Conservation (phyloP, 2,329 filamentous ascomycete species). For the Waltergamsia citrina region DNA sequence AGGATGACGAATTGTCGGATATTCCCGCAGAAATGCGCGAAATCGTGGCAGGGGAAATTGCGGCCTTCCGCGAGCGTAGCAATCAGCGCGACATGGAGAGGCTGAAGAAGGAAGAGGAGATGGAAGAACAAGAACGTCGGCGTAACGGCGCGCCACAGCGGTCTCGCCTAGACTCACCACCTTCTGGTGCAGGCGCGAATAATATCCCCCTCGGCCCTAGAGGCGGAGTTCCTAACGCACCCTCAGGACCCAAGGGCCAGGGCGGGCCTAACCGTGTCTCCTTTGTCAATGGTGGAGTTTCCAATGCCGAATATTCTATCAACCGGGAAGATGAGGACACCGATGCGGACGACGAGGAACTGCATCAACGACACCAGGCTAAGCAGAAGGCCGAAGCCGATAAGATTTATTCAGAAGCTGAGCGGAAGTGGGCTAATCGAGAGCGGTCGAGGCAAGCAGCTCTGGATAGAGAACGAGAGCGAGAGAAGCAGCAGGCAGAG, state of each 20-base stretch:
- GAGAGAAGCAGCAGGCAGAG: constrained; percentile 66
- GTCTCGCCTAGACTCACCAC: constrained; percentile 65
- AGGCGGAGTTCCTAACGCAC: constrained; percentile 59
- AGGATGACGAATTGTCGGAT: constrained; percentile 89
- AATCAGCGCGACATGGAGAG: constrained; percentile 83
- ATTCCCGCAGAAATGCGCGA: constrained; percentile 95
- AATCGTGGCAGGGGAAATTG: constrained; percentile 87
- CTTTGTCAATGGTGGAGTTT: constrained; percentile 72
- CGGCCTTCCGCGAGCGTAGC: constrained; percentile 86
- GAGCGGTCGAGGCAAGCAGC: constrained; percentile 79
- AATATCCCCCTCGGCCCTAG: constrained; percentile 24
- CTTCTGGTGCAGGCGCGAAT: constrained; percentile 56
- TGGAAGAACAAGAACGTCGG: constrained; percentile 76
- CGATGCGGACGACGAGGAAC: constrained; percentile 77
- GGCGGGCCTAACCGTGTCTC: constrained; percentile 47
- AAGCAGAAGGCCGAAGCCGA: constrained; percentile 70
- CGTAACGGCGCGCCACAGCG: constrained; percentile 54
- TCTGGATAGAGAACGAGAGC: constrained; percentile 72
- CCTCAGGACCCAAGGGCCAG: constrained; percentile 55
- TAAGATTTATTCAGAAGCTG: constrained; percentile 73
- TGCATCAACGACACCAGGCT: constrained; percentile 61
- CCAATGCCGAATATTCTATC: constrained; percentile 47
- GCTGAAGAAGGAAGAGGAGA: constrained; percentile 78
- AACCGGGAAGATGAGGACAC: constrained; percentile 77
- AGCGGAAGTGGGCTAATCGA: constrained; percentile 83